Evolutionary conservation across 768 basidiomycete genomes (phyloP).

Genomic region (Pisolithus sp.): DNA sequence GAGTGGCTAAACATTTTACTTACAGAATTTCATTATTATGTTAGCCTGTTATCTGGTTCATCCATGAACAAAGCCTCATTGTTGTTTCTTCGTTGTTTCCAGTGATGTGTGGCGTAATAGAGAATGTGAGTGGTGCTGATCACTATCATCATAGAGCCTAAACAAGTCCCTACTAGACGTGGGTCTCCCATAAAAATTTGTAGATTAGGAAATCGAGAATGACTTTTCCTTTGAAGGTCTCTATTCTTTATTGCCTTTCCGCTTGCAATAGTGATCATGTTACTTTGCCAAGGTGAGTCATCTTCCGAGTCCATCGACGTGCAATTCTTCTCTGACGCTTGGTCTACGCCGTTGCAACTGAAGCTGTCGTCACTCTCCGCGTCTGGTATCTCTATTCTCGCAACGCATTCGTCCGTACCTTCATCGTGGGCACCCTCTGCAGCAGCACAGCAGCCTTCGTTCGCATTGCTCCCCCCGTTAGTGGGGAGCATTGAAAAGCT

Average conservation of each 20-base stretch:
- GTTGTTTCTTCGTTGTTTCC: background rate
- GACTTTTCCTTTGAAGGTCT: background rate
- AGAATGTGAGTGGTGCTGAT: background rate
- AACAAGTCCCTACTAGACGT: slow-evolving; percentile 1
- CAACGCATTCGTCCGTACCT: background rate
- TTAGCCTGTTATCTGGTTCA: background rate
- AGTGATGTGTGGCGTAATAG: background rate
- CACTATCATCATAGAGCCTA: background rate
- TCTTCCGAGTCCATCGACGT: background rate
- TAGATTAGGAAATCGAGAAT: no score
- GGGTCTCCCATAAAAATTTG: background rate
- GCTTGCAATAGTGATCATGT: background rate
- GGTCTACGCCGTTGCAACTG: background rate
- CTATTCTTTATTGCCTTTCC: background rate
- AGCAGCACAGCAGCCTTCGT: background rate
- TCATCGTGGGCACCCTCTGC: background rate
- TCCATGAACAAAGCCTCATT: background rate
- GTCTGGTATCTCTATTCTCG: slow-evolving; percentile 16
- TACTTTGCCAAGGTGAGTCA: slow-evolving; percentile 13
- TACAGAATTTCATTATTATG: background rate
- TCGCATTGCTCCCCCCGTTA: background rate
- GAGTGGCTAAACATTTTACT: background rate
- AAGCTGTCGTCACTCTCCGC: slow-evolving; percentile 12
- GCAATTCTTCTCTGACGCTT: no score
- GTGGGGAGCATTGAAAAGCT: background rate